phyloP scores from a whole-genome alignment of 2,329 filamentous ascomycete species.

The Cladophialophora carrionii region DNA sequence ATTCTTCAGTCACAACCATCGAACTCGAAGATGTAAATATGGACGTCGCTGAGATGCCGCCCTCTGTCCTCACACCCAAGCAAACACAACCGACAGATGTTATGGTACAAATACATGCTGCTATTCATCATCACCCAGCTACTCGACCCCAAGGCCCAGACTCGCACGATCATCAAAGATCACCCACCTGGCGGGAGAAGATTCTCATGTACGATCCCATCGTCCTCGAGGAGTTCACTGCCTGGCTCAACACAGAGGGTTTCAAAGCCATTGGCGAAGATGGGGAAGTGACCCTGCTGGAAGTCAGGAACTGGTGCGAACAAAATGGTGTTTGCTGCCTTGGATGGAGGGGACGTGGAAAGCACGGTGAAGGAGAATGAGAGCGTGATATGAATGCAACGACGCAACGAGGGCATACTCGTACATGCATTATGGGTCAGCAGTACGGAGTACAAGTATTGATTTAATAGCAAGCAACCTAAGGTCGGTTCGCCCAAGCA shows the following conservation, averaged over 20 bases:
- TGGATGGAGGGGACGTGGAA: constrained; percentile 47
- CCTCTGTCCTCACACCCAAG: constrained; percentile 12
- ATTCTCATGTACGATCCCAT: constrained; percentile 94
- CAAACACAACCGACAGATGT: constrained; percentile 24
- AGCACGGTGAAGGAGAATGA: constrained; percentile 5
- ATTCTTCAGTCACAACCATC: not conserved
- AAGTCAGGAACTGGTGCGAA: constrained; percentile 90
- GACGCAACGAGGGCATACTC: not conserved
- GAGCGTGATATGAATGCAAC: not conserved
- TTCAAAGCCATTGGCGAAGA: constrained; percentile 67
- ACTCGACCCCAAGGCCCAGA: not conserved
- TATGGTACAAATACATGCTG: constrained; percentile 29
- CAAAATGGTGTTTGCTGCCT: constrained; percentile 81
- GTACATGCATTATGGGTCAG: not conserved
- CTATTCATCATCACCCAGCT: constrained; percentile 24
- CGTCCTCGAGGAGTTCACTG: constrained; percentile 79
- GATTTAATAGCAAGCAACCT: too few species aligned
- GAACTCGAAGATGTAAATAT: not conserved
- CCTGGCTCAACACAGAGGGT: constrained; percentile 77
- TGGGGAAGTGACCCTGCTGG: constrained; percentile 62
- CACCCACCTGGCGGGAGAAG: constrained; percentile 81
- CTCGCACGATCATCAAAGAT: constrained; percentile 47
- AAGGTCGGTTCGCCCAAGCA: too few species aligned
- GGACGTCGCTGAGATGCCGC: not conserved
- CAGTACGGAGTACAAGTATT: not conserved